Evolutionary conservation across 352 stramenopile genomes (phyloP), one percentile per base, ranked within the genome.

Genomic region (Pythium brassicae): DNA sequence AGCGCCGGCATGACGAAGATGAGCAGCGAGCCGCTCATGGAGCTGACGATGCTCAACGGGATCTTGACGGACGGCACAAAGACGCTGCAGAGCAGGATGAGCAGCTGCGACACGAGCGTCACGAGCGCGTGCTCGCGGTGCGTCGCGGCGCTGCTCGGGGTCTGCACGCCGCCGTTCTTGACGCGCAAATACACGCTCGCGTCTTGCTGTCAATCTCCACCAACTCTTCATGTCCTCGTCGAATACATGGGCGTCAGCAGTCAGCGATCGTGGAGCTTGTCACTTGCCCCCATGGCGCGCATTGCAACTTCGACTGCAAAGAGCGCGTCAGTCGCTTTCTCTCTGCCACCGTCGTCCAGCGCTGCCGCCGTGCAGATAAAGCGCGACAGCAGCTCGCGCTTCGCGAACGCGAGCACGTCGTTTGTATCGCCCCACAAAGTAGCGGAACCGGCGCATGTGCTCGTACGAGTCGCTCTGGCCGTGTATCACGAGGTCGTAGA

Each of bases 1-100:
- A 92, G 65, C 37, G 81, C 77, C 43, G 81, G 78, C 76, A 92
- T 83, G 56, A 92, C 80, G 63, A 89, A 89, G 57, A 92, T 92
- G 50, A 92, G 57, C 29, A 92, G 57, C 55, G 81, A 92, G n/a
- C 81, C 78, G 85, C 79, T 51, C 25, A 61, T 47, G 6, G 76
- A 88, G 32, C 81, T 78, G 23, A 92, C 81, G 57, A 91, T 91
- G 52, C 76, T 88, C 34, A 91, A 53, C 44, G 81, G 78, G 50
- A 89, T 87, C 65, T 91, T 91, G 55, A 89, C 78, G 2, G 62
- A 86, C 61, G 78, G 81, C 53, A 89, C 78, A 56, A 91, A 87
- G 62, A 91, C 74, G 39, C 75, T 87, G 60, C 76, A 88, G 37
- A 76, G 27, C 45, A 89, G 27, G 55, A 92, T 92, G 29, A 92